Conservation (phyloP, 495 filamentous ascomycete genomes). For the Annulohypoxylon bovei region DNA sequence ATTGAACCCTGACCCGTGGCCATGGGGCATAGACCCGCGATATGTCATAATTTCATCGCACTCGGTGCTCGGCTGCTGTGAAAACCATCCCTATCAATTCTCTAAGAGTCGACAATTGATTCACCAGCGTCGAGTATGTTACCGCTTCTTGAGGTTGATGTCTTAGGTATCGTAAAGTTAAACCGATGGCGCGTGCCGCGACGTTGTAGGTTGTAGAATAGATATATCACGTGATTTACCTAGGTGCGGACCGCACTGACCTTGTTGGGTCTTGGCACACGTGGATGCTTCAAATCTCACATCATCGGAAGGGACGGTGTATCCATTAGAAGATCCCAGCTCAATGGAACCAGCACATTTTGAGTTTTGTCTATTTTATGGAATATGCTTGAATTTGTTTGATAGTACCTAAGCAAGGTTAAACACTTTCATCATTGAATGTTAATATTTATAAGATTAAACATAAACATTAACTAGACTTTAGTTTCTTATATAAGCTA, state of each 20-base stretch:
- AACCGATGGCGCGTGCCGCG: conserved; percentile 29
- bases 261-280: conserved; percentile 4
- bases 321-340: neutral
- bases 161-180: conserved; percentile 11
- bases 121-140: neutral
- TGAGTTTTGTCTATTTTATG: neutral
- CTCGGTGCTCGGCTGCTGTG: conserved; percentile 21
- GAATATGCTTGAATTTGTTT: neutral
- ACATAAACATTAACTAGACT: neutral
- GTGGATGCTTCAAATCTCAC: conserved; percentile 4
- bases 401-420: neutral
- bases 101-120: neutral
- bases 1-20: conserved; percentile 52
- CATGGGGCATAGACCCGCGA: conserved; percentile 56
- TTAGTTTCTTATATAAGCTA: neutral
- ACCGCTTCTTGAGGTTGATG: conserved; percentile 1
- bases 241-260: neutral
- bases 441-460: neutral
- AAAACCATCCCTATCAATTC: conserved; percentile 22
- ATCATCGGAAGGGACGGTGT: conserved; percentile 1
- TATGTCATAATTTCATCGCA: conserved; percentile 54
- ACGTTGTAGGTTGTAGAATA: conserved; percentile 25
- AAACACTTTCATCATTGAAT: neutral
- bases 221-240: conserved; percentile 28
- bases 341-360: conserved; percentile 1